Evolutionary conservation across 1,139 yeast species (phyloP), one percentile per base, ranked within the genome.

Genomic region (Diutina mesorugosa): DNA sequence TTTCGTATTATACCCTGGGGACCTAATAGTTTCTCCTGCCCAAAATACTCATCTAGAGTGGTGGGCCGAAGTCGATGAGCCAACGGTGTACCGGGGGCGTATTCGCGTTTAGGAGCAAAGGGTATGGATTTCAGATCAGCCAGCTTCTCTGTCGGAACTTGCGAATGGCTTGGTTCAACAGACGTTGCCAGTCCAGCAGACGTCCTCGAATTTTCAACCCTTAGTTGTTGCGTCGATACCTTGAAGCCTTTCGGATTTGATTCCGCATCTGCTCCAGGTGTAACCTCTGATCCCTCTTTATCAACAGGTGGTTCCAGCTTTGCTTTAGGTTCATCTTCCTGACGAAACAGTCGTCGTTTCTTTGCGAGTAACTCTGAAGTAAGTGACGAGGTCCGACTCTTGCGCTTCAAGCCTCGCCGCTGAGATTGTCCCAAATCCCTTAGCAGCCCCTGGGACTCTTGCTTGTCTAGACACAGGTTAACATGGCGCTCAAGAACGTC

Each of bases 41-140:
- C 99, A 55, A 85, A 80, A 63, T 87, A 93, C 30, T 90, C 96
- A 30, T 81, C 83, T 26, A 93, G 69, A 0, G 79, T 72, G 50
- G 74, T 74, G 0, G 99, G 99, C 18, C 98, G 76, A 30, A 90
- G 77, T 58, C 89, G 77, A 65, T 93, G 98, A 5, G 97, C 95
- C 21, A 93, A 70, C 0, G 99, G 99, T n/a, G 81, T 64, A 51
- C 73, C 73, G 0, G n/a, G 29, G n/a, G 29, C 38, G 7, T 10
- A 12, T 28, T 47, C 21, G 9, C 41, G 41, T 35, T 35, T 35
- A 10, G 41, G 41, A 12, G 41, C 41, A 35, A 35, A 35, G 41
- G 12, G 41, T 12, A 35, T 35, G 5, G 41, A n/a, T 10, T 35
- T 35, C 4, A n/a, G 6, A 10, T 35, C n/a, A 10, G 41, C 14